Base-by-base conservation (phyloP, 129 eudicot species). In the Scalesia atractyloides region DNA sequence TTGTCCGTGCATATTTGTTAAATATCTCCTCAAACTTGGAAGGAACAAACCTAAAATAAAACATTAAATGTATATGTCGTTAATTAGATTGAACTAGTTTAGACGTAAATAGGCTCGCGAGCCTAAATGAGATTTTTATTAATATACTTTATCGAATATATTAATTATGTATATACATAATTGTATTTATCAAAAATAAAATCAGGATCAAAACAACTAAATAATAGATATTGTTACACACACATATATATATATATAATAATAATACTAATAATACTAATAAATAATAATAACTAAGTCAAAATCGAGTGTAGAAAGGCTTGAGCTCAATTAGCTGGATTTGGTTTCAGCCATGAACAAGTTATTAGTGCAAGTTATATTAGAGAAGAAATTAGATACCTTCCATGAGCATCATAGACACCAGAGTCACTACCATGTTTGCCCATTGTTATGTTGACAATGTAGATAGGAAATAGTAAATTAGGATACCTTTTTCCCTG, bases 381-480 rank as follows among this genome's bases (percentile, higher is more conserved):
- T 20, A 15, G 22, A 9, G 11, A 34, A 19, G 34, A 6, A 14
- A 57, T 4, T 39, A 7, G 43, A 74, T 83, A 91, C 97, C 97
- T 91, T 82, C 97, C 97, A 46, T 88, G 79, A 22, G 81, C 54
- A 71, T 91, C 97, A 68, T 88, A 91, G 61, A 86, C 89, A 59
- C 91, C 97, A 47, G 93, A 76, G 63, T 91, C 97, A 41, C 97
- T 91, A 3, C 88, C 85, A 75, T 91, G 97, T 51, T 86, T 91
- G 62, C 84, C 93, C 79, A 78, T 62, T 0, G 82, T 81, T 47
- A 91, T 91, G 76, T 91, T 84, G 68, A 80, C 82, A 48, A 91
- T 80, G 72, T 84, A 88, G 36, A 91, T 86, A 0, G 97, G 97
- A 58, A 88, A 88, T 7, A 64, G 75, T 36, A 82, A 5, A 49